These are phyloP conservation scores for Cladosporium sphaerospermum DNA, from an alignment of 2,329 filamentous ascomycete species.

Conservation along the genomic window DNA sequence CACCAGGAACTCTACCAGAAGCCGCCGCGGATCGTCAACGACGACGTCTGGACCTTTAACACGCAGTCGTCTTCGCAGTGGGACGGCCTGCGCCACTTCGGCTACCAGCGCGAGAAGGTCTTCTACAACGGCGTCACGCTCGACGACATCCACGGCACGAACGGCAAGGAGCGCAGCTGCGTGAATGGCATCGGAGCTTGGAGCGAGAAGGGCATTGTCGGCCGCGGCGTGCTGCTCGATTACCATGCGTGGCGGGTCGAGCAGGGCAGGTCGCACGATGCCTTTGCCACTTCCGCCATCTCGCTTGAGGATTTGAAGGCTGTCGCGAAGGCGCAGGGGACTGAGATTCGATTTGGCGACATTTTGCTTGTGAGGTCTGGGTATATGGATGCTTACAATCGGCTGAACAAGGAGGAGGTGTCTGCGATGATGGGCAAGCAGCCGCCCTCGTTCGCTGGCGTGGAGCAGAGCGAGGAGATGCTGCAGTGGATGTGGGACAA, in stretches of 20 bases:
- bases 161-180: conserved; percentile 28
- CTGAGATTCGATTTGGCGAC: conserved; percentile 51
- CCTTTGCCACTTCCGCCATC: conserved; percentile 32
- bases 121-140: conserved; percentile 35
- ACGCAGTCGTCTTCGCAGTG: conserved; percentile 32
- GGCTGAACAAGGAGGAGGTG: conserved; percentile 35
- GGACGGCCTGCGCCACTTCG: conserved; percentile 28
- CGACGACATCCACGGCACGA: conserved; percentile 34
- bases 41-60: conserved; percentile 56
- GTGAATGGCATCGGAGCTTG: conserved; percentile 44
- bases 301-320: conserved; percentile 36
- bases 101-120: conserved; percentile 38
- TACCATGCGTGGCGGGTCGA: conserved; percentile 44
- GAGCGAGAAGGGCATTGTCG: conserved; percentile 50
- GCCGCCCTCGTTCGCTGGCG: conserved; percentile 41
- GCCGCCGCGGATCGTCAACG: conserved; percentile 49
- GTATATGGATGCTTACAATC: conserved; percentile 38
- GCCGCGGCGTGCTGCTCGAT: conserved; percentile 50
- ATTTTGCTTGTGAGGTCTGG: conserved; percentile 47
- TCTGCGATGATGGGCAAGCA: conserved; percentile 30
- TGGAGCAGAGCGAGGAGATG: conserved; percentile 42
- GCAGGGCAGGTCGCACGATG: conserved; percentile 31
- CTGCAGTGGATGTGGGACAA: conserved; percentile 38
- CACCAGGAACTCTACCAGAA: conserved; percentile 49
- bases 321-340: conserved; percentile 42